These are phyloP conservation scores for Blastocystis sp. DNA, from an alignment of 352 stramenopile genomes.

Conservation along the genomic window DNA sequence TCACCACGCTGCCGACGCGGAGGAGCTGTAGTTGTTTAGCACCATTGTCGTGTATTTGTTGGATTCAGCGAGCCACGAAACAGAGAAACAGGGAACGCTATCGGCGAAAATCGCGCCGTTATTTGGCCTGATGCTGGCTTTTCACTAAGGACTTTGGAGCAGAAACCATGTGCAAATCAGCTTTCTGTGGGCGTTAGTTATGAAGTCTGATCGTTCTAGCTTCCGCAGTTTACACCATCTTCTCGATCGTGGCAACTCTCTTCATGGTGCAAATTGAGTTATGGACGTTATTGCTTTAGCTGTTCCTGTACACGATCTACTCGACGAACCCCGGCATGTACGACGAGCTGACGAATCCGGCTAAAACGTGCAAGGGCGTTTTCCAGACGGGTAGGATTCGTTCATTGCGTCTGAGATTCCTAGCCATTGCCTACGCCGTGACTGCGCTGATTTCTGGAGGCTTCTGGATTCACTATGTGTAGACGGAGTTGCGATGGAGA, in stretches of 20 bases:
- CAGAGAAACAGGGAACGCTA: constrained; percentile 18
- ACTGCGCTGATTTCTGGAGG: constrained; percentile 29
- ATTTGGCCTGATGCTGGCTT: background rate
- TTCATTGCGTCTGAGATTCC: background rate
- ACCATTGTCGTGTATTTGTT: constrained; percentile 27
- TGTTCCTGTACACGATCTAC: constrained; percentile 62
- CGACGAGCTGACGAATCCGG: constrained; percentile 56
- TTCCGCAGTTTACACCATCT: constrained; percentile 52
- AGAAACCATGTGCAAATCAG: constrained; percentile 49
- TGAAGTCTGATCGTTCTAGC: background rate
- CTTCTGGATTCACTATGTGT: constrained; percentile 67
- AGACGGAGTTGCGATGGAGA: background rate
- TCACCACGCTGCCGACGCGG: background rate
- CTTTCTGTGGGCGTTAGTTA: constrained; percentile 1
- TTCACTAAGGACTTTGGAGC: background rate
- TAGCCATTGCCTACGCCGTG: constrained; percentile 60
- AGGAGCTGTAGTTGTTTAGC: constrained; percentile 5
- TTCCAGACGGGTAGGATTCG: constrained; percentile 30
- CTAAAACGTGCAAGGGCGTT: constrained; percentile 38
- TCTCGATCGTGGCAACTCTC: constrained; percentile 61
- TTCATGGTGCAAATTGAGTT: constrained; percentile 19
- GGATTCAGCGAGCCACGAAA: background rate
- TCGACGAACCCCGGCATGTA: constrained; percentile 61
- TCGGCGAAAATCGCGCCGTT: constrained; percentile 4
- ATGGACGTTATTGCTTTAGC: background rate